Base-by-base conservation (phyloP, 1,139 yeast species). In the Nadsonia starkeyi-henricii region DNA sequence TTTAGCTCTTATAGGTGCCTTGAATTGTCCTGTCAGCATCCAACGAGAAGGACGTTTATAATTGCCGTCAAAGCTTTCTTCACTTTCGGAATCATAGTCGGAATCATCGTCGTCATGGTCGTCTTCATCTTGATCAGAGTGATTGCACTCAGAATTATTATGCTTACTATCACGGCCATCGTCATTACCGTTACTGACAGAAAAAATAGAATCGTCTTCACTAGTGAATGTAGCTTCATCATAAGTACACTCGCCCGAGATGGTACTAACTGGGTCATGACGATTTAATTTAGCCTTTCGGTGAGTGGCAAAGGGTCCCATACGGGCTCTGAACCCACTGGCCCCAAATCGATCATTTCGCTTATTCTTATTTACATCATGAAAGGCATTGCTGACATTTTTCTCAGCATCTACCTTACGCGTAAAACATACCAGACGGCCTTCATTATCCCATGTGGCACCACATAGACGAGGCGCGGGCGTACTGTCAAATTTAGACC, bases 401-500 rank as follows among this genome's bases (percentile, higher is more conserved):
- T 33, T 33, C 9, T 33, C 39, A 13, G 4, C 12, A 15, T 13
- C 39, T 12, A 13, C 17, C 39, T 33, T 8, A 4, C 17, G 15
- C 17, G 85, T 85, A 58, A 89, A 88, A 59, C 95, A 85, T 1
- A 88, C 81, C 49, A 88, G 68, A 53, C 77, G 78, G 0, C 96
- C 96, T 2, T 78, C 74, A 17, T 78, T 75, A 0, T 93, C 73
- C 96, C 96, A 88, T 0, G 78, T 70, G 0, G 95, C 96, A 12
- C 96, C 96, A 68, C 96, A 88, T 2, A 89, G 94, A 60, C 85
- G 88, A 0, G 96, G 96, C 2, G 86, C 73, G 0, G 96, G 96
- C 0, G 95, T 85, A 41, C 17, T 33, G 12, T 33, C 15, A 15
- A 33, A 12, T 15, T 15, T 12, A 33, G 39, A n/a, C 5, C 28